Evolutionary conservation across 2,329 filamentous ascomycete species (phyloP), one percentile per base, ranked within the genome.

Genomic region (Lachnellula arida): DNA sequence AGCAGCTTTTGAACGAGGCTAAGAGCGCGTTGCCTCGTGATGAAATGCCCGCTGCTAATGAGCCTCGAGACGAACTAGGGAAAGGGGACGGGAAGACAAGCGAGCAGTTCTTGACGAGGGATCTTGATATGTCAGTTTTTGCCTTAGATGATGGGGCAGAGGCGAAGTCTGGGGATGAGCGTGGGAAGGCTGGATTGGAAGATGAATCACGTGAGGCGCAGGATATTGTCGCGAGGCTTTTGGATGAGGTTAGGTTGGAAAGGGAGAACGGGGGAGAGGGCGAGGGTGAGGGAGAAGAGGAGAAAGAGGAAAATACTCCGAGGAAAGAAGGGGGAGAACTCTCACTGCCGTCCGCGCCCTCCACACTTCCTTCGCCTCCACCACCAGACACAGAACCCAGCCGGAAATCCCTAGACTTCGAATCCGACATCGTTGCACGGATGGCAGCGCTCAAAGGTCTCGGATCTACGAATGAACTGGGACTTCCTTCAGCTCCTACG

Each of bases 101-200:
- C 12, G 12, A 15, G 9, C 35, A 57, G 37, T 58, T 47, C 25
- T 32, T 68, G 40, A 64, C 61, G 2, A 58, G 60, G 39, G 63
- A 65, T 55, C 57, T 70, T 5, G 67, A 70, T 56, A 64, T 70
- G 63, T 66, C 65, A 25, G 61, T 61, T 15, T 70, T 69, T 56
- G 56, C 59, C 68, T 69, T 76, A 73, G 57, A 75, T 55, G 62
- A 75, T 62, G 55, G 73, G 71, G 65, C 74, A 72, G 39, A 76
- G 57, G 59, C 73, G 65, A 5, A 72, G 69, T 58, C 71, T 72
- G 55, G 74, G 71, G 49, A 69, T 68, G 60, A 25, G 42, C 22
- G 8, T 14, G n/a, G 74, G 74, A 15, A 70, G 67, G 63, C 51
- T 8, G 44, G 49, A 11, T 46, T 64, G 11, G 61, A 63, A 51